Evolutionary conservation across 2,329 filamentous ascomycete species (phyloP).

Genomic region (Penicillium verrucosum): DNA sequence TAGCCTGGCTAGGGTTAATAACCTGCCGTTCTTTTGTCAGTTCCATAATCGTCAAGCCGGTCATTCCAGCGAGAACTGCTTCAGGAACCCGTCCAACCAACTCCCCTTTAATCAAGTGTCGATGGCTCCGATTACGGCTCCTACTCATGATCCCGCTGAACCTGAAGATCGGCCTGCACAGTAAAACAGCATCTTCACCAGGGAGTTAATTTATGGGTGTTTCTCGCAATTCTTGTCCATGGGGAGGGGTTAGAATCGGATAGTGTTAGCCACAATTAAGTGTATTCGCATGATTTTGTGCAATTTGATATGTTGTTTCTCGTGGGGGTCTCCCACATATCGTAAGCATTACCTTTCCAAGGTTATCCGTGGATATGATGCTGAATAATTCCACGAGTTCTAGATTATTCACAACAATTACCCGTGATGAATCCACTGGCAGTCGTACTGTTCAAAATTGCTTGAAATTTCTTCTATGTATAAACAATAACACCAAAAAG

Average conservation of each 20-base stretch:
- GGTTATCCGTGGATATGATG: neutral
- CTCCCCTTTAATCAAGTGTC: neutral
- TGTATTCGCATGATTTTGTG: neutral
- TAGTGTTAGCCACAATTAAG: neutral
- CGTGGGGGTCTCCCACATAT: accelerated
- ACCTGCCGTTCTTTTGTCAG: neutral
- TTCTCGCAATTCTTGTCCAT: neutral
- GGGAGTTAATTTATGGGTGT: neutral
- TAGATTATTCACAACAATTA: neutral
- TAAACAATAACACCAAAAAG: neutral
- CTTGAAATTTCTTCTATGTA: neutral
- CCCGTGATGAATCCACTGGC: neutral
- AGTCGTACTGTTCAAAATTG: neutral
- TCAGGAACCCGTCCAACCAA: neutral
- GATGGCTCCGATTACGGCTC: too few relatives aligned
- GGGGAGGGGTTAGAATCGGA: neutral
- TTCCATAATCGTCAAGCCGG: neutral
- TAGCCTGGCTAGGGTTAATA: neutral
- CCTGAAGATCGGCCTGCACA: neutral
- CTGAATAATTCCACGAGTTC: neutral
- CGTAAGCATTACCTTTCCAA: too few relatives aligned
- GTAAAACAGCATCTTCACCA: neutral
- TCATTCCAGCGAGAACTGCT: neutral
- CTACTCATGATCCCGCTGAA: neutral
- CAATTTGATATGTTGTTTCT: neutral